These are phyloP conservation scores for Peribolospora baueri DNA, from an alignment of 768 basidiomycete genomes.

Conservation along the genomic window DNA sequence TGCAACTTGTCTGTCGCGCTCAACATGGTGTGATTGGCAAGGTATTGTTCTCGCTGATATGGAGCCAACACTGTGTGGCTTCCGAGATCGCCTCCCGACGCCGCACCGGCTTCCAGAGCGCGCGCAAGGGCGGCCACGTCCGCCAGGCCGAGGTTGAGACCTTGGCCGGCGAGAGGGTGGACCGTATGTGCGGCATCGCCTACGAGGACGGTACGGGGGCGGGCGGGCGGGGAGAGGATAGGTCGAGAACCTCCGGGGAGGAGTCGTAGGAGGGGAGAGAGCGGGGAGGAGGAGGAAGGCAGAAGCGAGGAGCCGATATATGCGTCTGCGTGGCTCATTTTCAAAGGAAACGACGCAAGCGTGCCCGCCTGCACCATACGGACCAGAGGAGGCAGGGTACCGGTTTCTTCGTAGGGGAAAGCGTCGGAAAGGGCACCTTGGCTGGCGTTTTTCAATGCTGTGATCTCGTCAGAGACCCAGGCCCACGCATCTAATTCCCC, in stretches of 20 bases:
- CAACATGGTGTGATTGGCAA: conserved; percentile 65
- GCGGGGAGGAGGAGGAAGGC: too few species aligned
- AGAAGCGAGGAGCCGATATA: conserved; percentile 38
- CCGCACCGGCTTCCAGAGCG: conserved; percentile 35
- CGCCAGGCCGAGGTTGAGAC: conserved; percentile 73
- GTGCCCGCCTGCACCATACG: conserved; percentile 42
- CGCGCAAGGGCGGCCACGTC: conserved; percentile 52
- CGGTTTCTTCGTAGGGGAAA: conserved; percentile 24
- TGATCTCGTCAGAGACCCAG: not conserved
- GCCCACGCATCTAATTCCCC: not conserved
- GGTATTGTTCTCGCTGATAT: conserved; percentile 59
- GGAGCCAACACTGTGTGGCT: conserved; percentile 31
- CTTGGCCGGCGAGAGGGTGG: conserved; percentile 89
- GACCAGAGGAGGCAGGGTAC: conserved; percentile 49
- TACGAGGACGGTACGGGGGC: conserved; percentile 55
- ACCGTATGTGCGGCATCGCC: conserved; percentile 91
- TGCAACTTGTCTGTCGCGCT: conserved; percentile 69
- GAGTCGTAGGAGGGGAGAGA: too few species aligned
- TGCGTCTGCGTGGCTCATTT: conserved; percentile 57
- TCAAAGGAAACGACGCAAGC: conserved; percentile 70
- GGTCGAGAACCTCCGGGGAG: too few species aligned
- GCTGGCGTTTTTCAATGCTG: conserved; percentile 23
- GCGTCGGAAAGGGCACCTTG: conserved; percentile 10
- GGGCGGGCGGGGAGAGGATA: conserved; percentile 16
- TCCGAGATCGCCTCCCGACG: conserved; percentile 63